A percentile compares a stretch with the other conserved stretches of the same genome.
phyloP scores from a whole-genome alignment of 2,329 filamentous ascomycete genomes.

The Colletotrichum orchidophilum region DNA sequence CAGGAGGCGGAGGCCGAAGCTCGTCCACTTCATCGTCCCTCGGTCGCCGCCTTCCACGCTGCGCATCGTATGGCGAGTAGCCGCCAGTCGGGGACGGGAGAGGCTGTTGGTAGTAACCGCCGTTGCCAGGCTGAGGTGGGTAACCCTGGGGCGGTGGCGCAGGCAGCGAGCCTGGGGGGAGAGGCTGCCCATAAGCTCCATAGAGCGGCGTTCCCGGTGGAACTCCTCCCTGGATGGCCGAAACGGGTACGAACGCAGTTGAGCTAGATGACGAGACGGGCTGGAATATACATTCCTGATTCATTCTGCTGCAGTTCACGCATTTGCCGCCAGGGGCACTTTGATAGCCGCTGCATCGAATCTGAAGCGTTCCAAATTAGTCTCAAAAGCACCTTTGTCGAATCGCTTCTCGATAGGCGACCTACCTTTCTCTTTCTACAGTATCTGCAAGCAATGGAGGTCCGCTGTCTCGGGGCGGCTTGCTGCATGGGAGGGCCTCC shows the following conservation, averaged over 20 bases:
- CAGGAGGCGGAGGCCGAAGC: conserved; percentile 57
- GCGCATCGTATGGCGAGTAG: conserved; percentile 50
- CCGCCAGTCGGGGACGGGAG: conserved; percentile 56
- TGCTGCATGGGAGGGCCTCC: conserved; percentile 53
- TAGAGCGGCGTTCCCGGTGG: conserved; percentile 65
- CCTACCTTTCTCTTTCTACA: conserved; percentile 69
- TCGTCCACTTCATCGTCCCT: conserved; percentile 52
- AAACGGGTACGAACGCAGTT: conserved; percentile 68
- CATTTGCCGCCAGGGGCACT: conserved; percentile 68
- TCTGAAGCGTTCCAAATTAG: conserved; percentile 47
- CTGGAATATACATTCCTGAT: conserved; percentile 70
- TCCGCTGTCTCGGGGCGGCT: conserved; percentile 66
- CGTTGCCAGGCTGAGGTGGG: conserved; percentile 35
- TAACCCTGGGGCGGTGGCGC: conserved; percentile 27
- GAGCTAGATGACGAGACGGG: conserved; percentile 65
- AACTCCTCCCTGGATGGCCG: conserved; percentile 65
- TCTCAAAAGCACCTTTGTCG: background rate
- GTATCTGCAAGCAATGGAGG: conserved; percentile 68
- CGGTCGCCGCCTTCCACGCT: conserved; percentile 46
- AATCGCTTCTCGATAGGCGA: background rate
- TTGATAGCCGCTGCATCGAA: conserved; percentile 69
- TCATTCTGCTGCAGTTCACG: conserved; percentile 69
- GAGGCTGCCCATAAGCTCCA: conserved; percentile 66
- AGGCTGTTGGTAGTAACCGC: conserved; percentile 49
- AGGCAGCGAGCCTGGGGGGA: conserved; percentile 43